A percentile compares a stretch with the other conserved stretches of the same genome.
These are phyloP conservation scores for Penicillium pancosmium DNA, from an alignment of 495 filamentous ascomycete genomes.

Conservation along the genomic window DNA sequence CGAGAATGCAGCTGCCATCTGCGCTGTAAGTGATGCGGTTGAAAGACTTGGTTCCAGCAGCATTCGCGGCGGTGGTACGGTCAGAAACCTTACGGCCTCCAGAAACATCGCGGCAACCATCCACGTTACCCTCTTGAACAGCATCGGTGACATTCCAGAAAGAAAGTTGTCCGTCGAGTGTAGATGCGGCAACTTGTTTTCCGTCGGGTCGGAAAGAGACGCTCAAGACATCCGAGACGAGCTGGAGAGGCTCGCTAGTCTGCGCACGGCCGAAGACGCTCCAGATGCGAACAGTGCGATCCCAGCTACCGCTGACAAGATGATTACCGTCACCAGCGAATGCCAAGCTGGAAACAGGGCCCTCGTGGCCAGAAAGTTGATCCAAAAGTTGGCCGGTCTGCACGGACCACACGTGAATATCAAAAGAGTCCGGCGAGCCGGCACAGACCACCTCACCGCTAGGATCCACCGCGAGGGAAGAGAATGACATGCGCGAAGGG, in stretches of 20 bases:
- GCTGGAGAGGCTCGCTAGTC: slow-evolving; percentile 88
- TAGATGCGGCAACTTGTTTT: slow-evolving; percentile 86
- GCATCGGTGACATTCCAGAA: slow-evolving; percentile 94
- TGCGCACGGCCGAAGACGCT: slow-evolving; percentile 91
- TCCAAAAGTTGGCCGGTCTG: slow-evolving; percentile 96
- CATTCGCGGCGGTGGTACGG: slow-evolving; percentile 87
- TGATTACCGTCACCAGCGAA: slow-evolving; percentile 85
- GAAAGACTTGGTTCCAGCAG: slow-evolving; percentile 86
- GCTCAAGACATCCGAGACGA: slow-evolving; percentile 85
- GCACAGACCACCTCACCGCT: slow-evolving; percentile 95
- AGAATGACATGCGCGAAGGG: slow-evolving; percentile 86
- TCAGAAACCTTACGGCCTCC: slow-evolving; percentile 87
- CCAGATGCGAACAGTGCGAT: slow-evolving; percentile 92
- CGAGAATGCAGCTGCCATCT: slow-evolving; percentile 87
- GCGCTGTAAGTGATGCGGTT: slow-evolving; percentile 85
- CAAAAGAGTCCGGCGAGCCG: slow-evolving; percentile 92
- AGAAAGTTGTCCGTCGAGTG: slow-evolving; percentile 87
- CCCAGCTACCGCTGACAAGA: slow-evolving; percentile 91
- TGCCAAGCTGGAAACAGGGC: slow-evolving; percentile 81
- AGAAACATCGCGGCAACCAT: slow-evolving; percentile 88
- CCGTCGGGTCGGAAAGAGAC: slow-evolving; percentile 90
- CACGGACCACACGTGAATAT: slow-evolving; percentile 97
- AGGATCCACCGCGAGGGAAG: slow-evolving; percentile 92
- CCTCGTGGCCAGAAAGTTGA: slow-evolving; percentile 88
- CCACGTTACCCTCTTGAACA: slow-evolving; percentile 76